Conservation (phyloP, 2,329 filamentous ascomycete genomes). For the Elsinoe australis region DNA sequence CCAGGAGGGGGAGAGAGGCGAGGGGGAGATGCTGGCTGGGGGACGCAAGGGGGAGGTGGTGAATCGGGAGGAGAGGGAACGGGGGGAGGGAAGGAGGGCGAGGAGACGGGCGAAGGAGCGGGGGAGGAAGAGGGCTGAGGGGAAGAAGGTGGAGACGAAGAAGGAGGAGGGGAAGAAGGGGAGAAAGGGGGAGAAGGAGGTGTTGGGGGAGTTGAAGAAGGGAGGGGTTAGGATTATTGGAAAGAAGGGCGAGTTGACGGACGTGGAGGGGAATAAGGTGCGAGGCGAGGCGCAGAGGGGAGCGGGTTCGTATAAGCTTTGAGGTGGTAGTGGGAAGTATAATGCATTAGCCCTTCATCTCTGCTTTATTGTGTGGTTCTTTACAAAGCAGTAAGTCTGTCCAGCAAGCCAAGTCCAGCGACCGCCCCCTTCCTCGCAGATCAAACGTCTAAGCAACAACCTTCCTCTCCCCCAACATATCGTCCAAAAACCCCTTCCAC, state of each 20-base stretch:
- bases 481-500: slow-evolving; percentile 44
- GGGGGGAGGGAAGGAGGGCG: slow-evolving; percentile 73
- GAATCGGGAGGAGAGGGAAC: slow-evolving; percentile 74
- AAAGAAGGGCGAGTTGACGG: slow-evolving; percentile 75
- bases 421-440: neutral
- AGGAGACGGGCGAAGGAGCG: slow-evolving; percentile 64
- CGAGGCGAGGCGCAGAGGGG: slow-evolving; percentile 22
- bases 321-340: slow-evolving; percentile 11
- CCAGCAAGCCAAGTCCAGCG: neutral
- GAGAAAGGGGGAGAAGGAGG: slow-evolving; percentile 48
- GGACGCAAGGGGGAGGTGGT: slow-evolving; percentile 67
- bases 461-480: slow-evolving; percentile 38
- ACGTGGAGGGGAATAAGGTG: slow-evolving; percentile 74
- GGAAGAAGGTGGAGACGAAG: slow-evolving; percentile 42
- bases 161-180: slow-evolving; percentile 49
- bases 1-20: slow-evolving; percentile 54
- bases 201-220: slow-evolving; percentile 65
- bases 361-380: too few species aligned
- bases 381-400: too few species aligned
- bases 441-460: neutral
- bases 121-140: slow-evolving; percentile 69
- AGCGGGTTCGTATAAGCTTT: slow-evolving; percentile 21
- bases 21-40: slow-evolving; percentile 60
- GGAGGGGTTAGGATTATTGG: slow-evolving; percentile 89
- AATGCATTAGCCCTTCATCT: too few species aligned